phyloP scores from a whole-genome alignment of 2,329 filamentous ascomycete genomes.

The Clonostachys solani region DNA sequence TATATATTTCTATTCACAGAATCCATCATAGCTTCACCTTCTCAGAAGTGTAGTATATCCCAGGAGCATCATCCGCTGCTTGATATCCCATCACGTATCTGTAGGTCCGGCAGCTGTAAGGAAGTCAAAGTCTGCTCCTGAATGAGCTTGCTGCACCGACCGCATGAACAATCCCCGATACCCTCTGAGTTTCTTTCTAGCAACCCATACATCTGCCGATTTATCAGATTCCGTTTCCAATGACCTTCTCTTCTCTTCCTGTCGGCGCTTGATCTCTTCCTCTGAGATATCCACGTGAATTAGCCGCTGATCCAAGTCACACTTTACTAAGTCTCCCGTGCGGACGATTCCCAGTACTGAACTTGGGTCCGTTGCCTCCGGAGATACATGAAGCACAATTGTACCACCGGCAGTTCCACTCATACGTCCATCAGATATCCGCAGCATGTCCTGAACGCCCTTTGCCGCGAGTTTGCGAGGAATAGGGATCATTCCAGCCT shows the following conservation, averaged over 20 bases:
- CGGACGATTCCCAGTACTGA: slow-evolving; percentile 74
- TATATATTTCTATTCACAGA: too few species aligned
- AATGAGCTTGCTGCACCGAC: slow-evolving; percentile 54
- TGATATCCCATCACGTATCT: too few species aligned
- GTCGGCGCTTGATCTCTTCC: slow-evolving; percentile 61
- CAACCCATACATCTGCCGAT: slow-evolving; percentile 22
- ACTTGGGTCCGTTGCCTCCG: slow-evolving; percentile 73
- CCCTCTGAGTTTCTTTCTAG: slow-evolving; percentile 38
- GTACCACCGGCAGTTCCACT: slow-evolving; percentile 84
- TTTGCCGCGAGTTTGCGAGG: slow-evolving; percentile 75
- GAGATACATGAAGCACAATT: slow-evolving; percentile 82
- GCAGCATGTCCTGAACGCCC: slow-evolving; percentile 73
- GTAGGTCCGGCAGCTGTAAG: slow-evolving; percentile 38
- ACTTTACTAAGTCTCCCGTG: slow-evolving; percentile 75
- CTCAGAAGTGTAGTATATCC: too few species aligned
- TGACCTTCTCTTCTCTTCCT: slow-evolving; percentile 53
- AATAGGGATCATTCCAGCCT: slow-evolving; percentile 61
- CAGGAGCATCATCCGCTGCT: too few species aligned
- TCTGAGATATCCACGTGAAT: slow-evolving; percentile 56
- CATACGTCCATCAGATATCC: slow-evolving; percentile 86
- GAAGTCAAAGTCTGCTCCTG: slow-evolving; percentile 59
- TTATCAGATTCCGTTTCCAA: slow-evolving; percentile 12
- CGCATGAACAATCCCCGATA: slow-evolving; percentile 57
- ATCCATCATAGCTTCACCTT: too few species aligned
- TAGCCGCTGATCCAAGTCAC: slow-evolving; percentile 67